Conservation (phyloP, 345 rosid species). For the Abelmoschus esculentus region DNA sequence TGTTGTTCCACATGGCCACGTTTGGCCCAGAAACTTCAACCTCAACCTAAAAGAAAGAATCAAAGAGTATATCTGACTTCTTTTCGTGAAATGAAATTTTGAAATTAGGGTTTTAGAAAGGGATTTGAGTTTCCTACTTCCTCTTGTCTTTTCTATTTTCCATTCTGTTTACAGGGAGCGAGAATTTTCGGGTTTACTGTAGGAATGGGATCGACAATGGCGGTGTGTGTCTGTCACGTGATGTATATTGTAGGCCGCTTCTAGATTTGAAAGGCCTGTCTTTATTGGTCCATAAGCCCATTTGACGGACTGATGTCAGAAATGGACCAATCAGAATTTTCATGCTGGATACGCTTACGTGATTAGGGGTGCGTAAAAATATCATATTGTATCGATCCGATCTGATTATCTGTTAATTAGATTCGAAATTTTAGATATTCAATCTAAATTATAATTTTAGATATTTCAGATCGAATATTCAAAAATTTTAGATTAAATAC, state of each 20-base stretch:
- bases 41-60: not conserved
- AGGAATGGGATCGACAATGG: too few relatives aligned
- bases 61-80: not conserved
- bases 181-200: not conserved
- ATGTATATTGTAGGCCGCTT: not conserved
- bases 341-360: too few relatives aligned
- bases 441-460: too few relatives aligned
- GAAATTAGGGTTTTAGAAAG: not conserved
- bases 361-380: too few relatives aligned
- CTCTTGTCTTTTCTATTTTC: not conserved
- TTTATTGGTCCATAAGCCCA: not conserved
- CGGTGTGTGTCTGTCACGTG: too few relatives aligned
- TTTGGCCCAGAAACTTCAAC: not conserved
- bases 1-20: slow-evolving; percentile 22
- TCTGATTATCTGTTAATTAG: too few relatives aligned
- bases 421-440: too few relatives aligned
- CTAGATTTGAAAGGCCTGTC: not conserved
- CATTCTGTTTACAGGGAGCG: not conserved
- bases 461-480: too few relatives aligned
- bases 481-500: too few relatives aligned
- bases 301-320: not conserved
- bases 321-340: not conserved
- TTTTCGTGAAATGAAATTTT: not conserved
- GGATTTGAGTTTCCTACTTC: not conserved
- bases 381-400: too few relatives aligned